phyloP scores from a whole-genome alignment of 441 rosid genomes.

The Jatropha multifida region DNA sequence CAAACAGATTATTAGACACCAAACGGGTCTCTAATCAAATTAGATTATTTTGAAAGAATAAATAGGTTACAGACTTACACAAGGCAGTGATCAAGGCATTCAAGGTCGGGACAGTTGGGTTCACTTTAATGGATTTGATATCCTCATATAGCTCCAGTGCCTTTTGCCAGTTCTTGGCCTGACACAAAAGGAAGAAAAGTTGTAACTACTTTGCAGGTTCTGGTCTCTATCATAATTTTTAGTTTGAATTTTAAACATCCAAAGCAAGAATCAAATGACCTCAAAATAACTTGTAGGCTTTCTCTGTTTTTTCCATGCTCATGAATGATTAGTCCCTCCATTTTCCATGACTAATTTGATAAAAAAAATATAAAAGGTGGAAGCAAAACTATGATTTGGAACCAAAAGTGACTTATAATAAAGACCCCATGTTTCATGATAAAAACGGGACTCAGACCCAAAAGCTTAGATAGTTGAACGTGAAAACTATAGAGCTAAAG shows the following conservation, averaged over 20 bases:
- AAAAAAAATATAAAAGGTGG: not conserved
- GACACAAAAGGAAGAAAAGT: constrained; percentile 24
- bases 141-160: constrained; percentile 72
- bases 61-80: constrained; percentile 53
- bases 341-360: not conserved
- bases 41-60: constrained; percentile 12
- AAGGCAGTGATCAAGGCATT: constrained; percentile 86
- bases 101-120: constrained; percentile 72
- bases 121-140: constrained; percentile 60
- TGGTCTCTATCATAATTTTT: not conserved
- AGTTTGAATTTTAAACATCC: not conserved
- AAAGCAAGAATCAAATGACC: not conserved
- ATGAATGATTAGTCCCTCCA: not conserved
- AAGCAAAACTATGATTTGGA: not conserved
- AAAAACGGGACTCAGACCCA: not conserved
- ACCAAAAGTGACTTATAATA: not conserved
- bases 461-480: not conserved
- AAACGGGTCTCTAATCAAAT: not conserved
- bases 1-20: not conserved
- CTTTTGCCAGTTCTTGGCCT: constrained; percentile 86
- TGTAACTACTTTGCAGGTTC: constrained; percentile 8
- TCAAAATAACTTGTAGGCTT: not conserved
- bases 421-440: not conserved
- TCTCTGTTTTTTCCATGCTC: not conserved
- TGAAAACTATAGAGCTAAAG: not conserved